phyloP scores from a whole-genome alignment of 2,329 filamentous ascomycete species.

The Diaporthe longicolla region DNA sequence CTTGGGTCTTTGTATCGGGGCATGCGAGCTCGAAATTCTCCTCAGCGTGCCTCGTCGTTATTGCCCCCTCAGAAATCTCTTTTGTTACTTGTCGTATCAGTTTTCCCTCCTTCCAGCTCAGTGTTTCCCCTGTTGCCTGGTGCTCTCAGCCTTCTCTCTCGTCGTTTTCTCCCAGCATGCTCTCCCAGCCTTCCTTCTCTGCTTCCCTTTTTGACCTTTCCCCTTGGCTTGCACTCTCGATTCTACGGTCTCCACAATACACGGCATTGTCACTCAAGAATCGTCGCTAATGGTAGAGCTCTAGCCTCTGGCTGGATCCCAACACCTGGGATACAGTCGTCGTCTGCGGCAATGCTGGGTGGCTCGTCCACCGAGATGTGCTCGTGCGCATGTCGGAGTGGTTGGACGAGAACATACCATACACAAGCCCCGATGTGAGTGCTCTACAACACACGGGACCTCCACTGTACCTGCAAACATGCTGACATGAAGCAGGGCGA shows the following conservation, averaged over 20 bases:
- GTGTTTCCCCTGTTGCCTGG: too few relatives aligned
- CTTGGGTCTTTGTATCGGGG: neutral
- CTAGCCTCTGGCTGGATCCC: constrained; percentile 31
- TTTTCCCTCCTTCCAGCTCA: neutral
- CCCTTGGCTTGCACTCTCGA: neutral
- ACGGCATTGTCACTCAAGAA: too few relatives aligned
- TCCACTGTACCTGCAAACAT: neutral
- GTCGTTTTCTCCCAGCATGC: neutral
- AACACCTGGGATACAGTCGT: constrained; percentile 30
- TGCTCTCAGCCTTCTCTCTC: too few relatives aligned
- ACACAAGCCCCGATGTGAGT: constrained; percentile 35
- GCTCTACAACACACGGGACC: neutral
- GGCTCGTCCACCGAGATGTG: constrained; percentile 39
- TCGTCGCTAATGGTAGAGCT: neutral
- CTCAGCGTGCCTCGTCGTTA: too few relatives aligned
- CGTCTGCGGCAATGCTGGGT: constrained; percentile 4
- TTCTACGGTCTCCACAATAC: neutral
- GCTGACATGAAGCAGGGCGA: constrained; percentile 32
- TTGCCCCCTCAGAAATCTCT: neutral
- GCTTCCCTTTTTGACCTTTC: neutral
- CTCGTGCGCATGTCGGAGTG: constrained; percentile 38
- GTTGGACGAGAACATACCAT: constrained; percentile 38
- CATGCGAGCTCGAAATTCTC: too few relatives aligned
- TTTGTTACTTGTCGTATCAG: neutral
- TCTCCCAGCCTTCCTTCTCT: neutral